Evolutionary conservation across 352 stramenopile species (phyloP).

Genomic region (Blastocystis sp.): DNA sequence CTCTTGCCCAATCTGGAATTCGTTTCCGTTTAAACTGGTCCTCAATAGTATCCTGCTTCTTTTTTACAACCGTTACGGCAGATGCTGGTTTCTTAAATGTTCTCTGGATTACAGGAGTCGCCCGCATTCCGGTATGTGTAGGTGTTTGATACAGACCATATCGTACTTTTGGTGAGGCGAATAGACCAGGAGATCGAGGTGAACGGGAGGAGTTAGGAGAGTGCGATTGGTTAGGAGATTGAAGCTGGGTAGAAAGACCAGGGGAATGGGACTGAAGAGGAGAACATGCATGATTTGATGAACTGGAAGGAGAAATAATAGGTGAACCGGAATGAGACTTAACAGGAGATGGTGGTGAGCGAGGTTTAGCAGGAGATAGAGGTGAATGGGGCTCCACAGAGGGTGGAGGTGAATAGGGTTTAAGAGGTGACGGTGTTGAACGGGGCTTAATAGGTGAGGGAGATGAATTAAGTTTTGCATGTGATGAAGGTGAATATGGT

Average conservation of each 20-base stretch:
- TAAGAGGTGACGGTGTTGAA: neutral
- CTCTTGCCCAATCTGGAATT: conserved; percentile 3
- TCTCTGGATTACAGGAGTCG: neutral
- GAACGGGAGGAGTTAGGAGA: neutral
- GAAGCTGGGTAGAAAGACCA: too few relatives aligned
- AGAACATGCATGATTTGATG: neutral
- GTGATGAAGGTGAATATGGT: neutral
- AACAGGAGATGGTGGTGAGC: too few relatives aligned
- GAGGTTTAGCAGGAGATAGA: neutral
- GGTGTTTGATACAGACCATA: neutral
- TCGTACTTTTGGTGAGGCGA: neutral
- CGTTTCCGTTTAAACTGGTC: neutral
- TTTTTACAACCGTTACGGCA: neutral
- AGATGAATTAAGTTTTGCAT: neutral
- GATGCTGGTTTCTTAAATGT: neutral
- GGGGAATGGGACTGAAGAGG: neutral
- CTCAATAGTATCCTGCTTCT: neutral
- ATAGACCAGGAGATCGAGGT: too few relatives aligned
- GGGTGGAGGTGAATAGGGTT: neutral
- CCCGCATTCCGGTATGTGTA: neutral
- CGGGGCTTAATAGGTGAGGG: neutral
- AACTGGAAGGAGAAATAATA: neutral
- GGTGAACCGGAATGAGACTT: neutral
- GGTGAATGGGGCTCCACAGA: too few relatives aligned
- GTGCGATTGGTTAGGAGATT: neutral